Evolutionary conservation across 83 land plant genomes (phyloP).

Genomic region (Picea mariana): DNA sequence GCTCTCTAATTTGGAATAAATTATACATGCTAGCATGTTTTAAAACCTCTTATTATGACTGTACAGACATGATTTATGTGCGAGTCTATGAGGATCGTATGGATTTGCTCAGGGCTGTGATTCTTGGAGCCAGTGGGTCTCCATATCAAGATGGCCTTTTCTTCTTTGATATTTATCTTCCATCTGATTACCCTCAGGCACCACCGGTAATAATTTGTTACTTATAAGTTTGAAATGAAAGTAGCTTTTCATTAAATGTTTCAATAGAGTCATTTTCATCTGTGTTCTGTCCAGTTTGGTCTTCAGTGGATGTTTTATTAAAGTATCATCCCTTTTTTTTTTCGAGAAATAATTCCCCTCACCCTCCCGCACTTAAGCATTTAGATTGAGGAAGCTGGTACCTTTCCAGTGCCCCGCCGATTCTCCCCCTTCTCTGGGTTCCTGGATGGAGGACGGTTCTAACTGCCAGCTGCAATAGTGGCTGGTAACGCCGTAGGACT

Average conservation of each 20-base stretch:
- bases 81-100: slow-evolving; percentile 85
- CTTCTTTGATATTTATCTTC: slow-evolving; percentile 87
- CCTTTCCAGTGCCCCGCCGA: no score
- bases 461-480: no score
- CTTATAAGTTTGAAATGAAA: neutral
- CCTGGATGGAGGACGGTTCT: no score
- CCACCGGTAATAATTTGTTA: slow-evolving; percentile 71
- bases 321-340: no score
- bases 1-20: neutral
- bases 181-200: slow-evolving; percentile 67
- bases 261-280: neutral
- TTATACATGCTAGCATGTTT: neutral
- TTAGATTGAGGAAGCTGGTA: no score
- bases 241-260: neutral
- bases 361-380: no score
- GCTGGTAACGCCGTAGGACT: no score
- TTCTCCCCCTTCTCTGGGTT: no score
- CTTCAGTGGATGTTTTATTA: no score
- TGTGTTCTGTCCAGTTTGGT: neutral
- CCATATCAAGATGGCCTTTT: slow-evolving; percentile 99
- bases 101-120: slow-evolving; percentile 93
- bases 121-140: slow-evolving; percentile 84
- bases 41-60: neutral
- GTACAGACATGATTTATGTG: slow-evolving; percentile 85
- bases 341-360: no score